Conservation (phyloP, 2,329 filamentous ascomycete genomes). For the Aspergillus sp. region DNA sequence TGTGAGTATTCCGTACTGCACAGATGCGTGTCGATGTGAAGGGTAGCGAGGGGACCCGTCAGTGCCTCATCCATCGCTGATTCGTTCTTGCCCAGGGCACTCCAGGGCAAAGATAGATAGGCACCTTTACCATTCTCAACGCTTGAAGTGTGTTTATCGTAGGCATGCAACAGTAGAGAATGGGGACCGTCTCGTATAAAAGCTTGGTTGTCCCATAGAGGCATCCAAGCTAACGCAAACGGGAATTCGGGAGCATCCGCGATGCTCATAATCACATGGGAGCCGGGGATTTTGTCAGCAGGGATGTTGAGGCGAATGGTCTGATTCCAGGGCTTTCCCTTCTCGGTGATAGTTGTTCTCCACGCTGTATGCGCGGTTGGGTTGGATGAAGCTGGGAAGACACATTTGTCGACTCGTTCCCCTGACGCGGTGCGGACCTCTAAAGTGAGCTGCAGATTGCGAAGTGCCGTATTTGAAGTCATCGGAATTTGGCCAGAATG, state of each 20-base stretch:
- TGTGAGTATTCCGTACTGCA: slow-evolving; percentile 96
- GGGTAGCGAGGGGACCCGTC: slow-evolving; percentile 74
- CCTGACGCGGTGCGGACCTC: slow-evolving; percentile 81
- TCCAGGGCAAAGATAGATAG: slow-evolving; percentile 84
- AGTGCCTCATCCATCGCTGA: slow-evolving; percentile 70
- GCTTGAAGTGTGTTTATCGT: slow-evolving; percentile 86
- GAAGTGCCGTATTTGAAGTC: slow-evolving; percentile 62
- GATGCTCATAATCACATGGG: slow-evolving; percentile 86
- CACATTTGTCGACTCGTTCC: slow-evolving; percentile 82
- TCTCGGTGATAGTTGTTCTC: slow-evolving; percentile 77
- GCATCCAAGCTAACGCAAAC: slow-evolving; percentile 90
- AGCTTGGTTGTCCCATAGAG: slow-evolving; percentile 87
- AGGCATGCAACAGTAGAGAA: slow-evolving; percentile 78
- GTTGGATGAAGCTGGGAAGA: slow-evolving; percentile 77
- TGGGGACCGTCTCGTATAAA: slow-evolving; percentile 86
- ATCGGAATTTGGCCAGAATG: slow-evolving; percentile 80
- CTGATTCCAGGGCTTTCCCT: slow-evolving; percentile 82
- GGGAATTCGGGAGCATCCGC: slow-evolving; percentile 83
- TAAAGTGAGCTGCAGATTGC: slow-evolving; percentile 81
- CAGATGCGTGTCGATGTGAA: slow-evolving; percentile 79
- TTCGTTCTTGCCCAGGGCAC: slow-evolving; percentile 64
- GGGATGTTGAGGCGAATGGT: slow-evolving; percentile 79
- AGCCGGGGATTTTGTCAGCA: slow-evolving; percentile 74
- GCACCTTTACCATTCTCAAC: slow-evolving; percentile 72
- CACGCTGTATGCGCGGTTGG: slow-evolving; percentile 76